A percentile compares a stretch with the other conserved stretches of the same genome.
These are phyloP conservation scores for Hypomyces perniciosus DNA, from an alignment of 2,329 filamentous ascomycete species.

Conservation along the genomic window DNA sequence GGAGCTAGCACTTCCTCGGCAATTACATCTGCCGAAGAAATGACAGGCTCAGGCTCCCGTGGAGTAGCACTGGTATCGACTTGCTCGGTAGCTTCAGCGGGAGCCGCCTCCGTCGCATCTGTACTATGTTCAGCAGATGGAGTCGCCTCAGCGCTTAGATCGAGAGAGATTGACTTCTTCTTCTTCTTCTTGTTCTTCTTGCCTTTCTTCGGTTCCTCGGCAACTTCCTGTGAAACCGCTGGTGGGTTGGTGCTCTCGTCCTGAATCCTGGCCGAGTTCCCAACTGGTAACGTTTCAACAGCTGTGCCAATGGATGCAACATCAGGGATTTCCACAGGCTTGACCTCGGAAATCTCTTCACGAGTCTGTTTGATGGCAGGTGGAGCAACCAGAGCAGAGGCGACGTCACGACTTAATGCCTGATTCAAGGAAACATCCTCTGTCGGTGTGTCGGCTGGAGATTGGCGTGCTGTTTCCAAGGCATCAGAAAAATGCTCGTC, in stretches of 20 bases:
- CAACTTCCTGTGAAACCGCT: conserved; percentile 7
- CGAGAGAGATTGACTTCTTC: conserved; percentile 12
- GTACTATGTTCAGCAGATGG: neutral
- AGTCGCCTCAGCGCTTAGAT: neutral
- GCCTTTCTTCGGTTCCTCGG: conserved; percentile 13
- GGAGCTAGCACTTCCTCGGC: neutral
- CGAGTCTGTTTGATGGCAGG: neutral
- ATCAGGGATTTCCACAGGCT: conserved; percentile 11
- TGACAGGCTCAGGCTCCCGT: neutral
- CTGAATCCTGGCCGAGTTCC: conserved; percentile 4
- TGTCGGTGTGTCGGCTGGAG: conserved; percentile 9
- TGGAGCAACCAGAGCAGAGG: neutral
- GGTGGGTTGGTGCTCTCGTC: conserved; percentile 1
- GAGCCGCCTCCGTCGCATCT: neutral
- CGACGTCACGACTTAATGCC: conserved; percentile 7
- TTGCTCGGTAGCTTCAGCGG: neutral
- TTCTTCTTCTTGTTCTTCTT: conserved; percentile 16
- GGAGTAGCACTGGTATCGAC: neutral
- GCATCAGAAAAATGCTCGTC: conserved; percentile 32
- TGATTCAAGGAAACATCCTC: conserved; percentile 3
- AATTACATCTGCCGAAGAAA: neutral
- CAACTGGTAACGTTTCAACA: conserved; percentile 14
- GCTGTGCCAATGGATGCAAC: neutral
- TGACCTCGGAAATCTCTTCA: conserved; percentile 9
- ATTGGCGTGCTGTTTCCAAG: conserved; percentile 16